Evolutionary conservation across 2,329 filamentous ascomycete species (phyloP).

Genomic region (Aureobasidium sp.): DNA sequence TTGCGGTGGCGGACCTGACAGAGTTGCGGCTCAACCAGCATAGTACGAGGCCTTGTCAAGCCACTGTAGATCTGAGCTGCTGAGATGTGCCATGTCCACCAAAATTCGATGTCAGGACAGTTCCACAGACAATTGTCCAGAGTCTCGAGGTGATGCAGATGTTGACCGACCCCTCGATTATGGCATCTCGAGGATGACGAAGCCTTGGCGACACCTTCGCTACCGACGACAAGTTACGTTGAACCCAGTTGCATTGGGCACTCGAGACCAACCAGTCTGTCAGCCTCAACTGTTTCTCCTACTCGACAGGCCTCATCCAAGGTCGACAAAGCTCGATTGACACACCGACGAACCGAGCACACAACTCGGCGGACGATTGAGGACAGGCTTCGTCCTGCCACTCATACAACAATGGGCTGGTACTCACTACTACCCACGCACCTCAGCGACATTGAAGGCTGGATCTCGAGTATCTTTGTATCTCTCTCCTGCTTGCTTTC

Average conservation of each 20-base stretch:
- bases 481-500: neutral
- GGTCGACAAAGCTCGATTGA: neutral
- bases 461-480: conserved; percentile 58
- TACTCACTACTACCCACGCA: conserved; percentile 58
- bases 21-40: neutral
- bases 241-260: neutral
- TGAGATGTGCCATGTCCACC: neutral
- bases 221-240: neutral
- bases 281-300: neutral
- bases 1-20: neutral
- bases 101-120: neutral
- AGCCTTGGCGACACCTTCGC: conserved; percentile 2
- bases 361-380: neutral
- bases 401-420: conserved; percentile 47
- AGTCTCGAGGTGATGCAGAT: neutral
- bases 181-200: conserved; percentile 9
- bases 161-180: neutral
- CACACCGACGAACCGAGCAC: too few species aligned
- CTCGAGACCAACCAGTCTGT: neutral
- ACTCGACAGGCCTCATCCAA: neutral
- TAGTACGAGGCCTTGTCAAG: neutral
- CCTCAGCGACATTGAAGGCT: conserved; percentile 53
- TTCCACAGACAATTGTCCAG: neutral
- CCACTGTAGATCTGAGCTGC: neutral
- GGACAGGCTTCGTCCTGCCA: neutral